Percentiles rank a stretch among this genome's conserved stretches.
Evolutionary conservation across 169 alveolate genomes (phyloP).

Genomic region (Plasmodium cynomolgi): DNA sequence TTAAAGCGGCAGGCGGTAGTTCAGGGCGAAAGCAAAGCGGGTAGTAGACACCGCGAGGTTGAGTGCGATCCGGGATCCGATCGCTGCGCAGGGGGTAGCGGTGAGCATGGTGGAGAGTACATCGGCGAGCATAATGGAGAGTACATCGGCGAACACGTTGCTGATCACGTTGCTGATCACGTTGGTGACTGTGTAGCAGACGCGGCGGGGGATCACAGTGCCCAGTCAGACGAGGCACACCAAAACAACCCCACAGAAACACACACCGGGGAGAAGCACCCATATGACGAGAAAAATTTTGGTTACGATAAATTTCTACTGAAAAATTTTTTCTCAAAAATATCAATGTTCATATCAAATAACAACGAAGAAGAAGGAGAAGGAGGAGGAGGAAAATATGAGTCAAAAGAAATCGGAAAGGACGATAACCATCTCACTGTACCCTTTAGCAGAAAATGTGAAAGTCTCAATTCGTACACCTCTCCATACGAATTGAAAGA

Average conservation of each 20-base stretch:
- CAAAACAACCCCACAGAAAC: not conserved
- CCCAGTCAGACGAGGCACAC: not conserved
- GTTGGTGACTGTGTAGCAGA: not conserved
- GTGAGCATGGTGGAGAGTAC: not conserved
- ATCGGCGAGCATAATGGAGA: not conserved
- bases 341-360: conserved; percentile 17
- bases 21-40: not conserved
- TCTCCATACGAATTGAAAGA: conserved; percentile 18
- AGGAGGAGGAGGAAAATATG: not conserved
- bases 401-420: not conserved
- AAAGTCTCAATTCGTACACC: not conserved
- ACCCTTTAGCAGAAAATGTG: not conserved
- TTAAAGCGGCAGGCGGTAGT: not conserved
- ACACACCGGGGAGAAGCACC: not conserved
- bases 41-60: not conserved
- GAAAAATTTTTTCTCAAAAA: conserved; percentile 52
- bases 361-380: conserved; percentile 3
- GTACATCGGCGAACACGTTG: not conserved
- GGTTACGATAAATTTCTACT: conserved; percentile 33
- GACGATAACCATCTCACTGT: not conserved
- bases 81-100: not conserved
- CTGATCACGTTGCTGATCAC: not conserved
- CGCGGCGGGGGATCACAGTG: not conserved
- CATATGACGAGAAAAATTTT: conserved; percentile 35
- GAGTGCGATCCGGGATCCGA: not conserved